Evolutionary conservation across 495 filamentous ascomycete species (phyloP).

Genomic region (Lasiosphaeria miniovina): DNA sequence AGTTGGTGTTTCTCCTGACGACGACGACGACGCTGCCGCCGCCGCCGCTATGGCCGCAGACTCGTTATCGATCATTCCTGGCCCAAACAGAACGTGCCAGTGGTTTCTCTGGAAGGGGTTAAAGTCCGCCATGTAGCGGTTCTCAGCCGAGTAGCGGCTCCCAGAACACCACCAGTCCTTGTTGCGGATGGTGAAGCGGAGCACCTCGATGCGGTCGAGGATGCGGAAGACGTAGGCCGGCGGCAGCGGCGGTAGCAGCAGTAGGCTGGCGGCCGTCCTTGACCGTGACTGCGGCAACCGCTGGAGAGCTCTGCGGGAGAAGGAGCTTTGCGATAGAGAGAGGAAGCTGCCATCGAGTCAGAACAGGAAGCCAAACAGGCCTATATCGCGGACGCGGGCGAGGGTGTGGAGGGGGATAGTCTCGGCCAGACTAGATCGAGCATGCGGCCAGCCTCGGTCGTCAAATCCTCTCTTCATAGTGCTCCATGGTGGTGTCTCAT

Average conservation of each 20-base stretch:
- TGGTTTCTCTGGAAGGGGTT: background rate
- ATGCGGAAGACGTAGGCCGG: background rate
- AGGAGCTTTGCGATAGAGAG: background rate
- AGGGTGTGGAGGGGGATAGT: background rate
- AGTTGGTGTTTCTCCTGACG: too few relatives aligned
- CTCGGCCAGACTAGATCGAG: background rate
- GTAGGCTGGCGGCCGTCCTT: background rate
- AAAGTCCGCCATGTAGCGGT: background rate
- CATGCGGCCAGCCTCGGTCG: background rate
- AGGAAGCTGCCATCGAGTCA: background rate
- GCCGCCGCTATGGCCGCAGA: background rate
- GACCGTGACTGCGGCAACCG: background rate
- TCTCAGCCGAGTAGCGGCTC: background rate
- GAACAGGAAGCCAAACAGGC: background rate
- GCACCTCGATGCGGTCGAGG: background rate
- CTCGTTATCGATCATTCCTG: background rate
- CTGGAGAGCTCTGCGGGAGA: background rate
- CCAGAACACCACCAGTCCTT: background rate
- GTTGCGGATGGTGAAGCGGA: constrained; percentile 10
- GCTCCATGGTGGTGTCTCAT: background rate
- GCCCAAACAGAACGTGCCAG: background rate
- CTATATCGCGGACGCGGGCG: background rate
- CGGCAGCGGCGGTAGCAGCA: background rate
- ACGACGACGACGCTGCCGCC: too few relatives aligned
- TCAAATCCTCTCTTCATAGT: background rate